A percentile compares a stretch with the other conserved stretches of the same genome.
These are phyloP conservation scores for Zygosaccharomyces siamensis DNA, from an alignment of 805 yeast genomes.

Conservation along the genomic window DNA sequence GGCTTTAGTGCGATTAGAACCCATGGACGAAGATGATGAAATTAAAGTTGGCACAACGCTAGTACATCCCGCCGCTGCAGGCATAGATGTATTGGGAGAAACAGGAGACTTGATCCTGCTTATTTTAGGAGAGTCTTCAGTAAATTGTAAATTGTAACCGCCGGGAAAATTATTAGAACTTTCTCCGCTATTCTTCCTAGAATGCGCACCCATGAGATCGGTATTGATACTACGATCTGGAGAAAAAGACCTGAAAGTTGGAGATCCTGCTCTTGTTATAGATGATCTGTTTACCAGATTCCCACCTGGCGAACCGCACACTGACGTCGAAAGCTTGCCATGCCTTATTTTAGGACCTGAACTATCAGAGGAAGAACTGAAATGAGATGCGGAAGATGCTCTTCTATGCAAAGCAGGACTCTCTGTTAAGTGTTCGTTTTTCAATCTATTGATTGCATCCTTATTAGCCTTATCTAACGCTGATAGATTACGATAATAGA, in stretches of 20 bases:
- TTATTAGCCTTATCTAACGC: conserved; percentile 91
- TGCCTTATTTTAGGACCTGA: conserved; percentile 17
- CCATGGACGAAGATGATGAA: conserved; percentile 53
- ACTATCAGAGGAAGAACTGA: conserved; percentile 36
- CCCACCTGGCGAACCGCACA: conserved; percentile 21
- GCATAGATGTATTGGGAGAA: conserved; percentile 19
- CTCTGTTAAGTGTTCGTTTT: conserved; percentile 65
- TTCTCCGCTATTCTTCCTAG: conserved; percentile 24
- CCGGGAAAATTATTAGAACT: conserved; percentile 11
- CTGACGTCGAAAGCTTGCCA: conserved; percentile 15
- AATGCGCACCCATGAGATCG: conserved; percentile 12
- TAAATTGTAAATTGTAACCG: conserved; percentile 12
- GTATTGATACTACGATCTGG: conserved; percentile 26
- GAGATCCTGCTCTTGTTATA: conserved; percentile 22
- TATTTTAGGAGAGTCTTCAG: conserved; percentile 24
- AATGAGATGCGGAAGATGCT: conserved; percentile 33
- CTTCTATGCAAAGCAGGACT: conserved; percentile 29
- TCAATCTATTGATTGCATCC: conserved; percentile 82
- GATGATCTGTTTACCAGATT: conserved; percentile 13
- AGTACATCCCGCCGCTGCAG: background rate
- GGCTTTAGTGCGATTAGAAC: conserved; percentile 48
- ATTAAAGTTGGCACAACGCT: conserved; percentile 16
- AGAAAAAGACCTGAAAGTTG: conserved; percentile 26
- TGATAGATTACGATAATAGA: conserved; percentile 81
- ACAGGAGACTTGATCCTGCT: conserved; percentile 28